phyloP scores from a whole-genome alignment of 139 green algal species.

The Micractinium sp. region DNA sequence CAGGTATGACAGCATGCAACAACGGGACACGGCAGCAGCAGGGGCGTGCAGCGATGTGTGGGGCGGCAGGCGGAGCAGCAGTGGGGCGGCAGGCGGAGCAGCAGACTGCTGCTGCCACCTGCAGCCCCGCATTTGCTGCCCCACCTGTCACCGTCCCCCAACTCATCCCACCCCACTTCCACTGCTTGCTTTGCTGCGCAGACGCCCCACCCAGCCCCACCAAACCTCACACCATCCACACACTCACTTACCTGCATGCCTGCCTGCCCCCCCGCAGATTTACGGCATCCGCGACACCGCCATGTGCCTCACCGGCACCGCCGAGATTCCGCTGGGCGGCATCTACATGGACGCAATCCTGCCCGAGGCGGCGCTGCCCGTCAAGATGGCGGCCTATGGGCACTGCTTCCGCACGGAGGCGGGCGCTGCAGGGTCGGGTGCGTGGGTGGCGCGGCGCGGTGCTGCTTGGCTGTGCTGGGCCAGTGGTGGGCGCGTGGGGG shows the following conservation, averaged over 20 bases:
- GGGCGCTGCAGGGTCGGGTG: conserved; percentile 73
- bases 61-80: background rate
- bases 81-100: no score
- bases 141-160: no score
- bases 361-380: conserved; percentile 83
- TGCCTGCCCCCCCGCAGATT: conserved; percentile 59
- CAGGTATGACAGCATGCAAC: no score
- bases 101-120: background rate
- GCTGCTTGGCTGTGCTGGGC: background rate
- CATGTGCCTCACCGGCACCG: conserved; percentile 95
- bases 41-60: no score
- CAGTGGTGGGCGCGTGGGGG: no score
- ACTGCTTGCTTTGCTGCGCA: background rate
- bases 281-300: conserved; percentile 85
- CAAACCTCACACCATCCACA: background rate
- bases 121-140: background rate
- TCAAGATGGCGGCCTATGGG: conserved; percentile 90
- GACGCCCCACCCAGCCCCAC: no score
- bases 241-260: background rate
- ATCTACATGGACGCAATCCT: conserved; percentile 93
- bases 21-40: no score
- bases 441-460: background rate
- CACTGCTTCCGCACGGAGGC: conserved; percentile 99
- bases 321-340: conserved; percentile 94
- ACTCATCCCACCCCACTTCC: background rate